Evolutionary conservation across 768 basidiomycete species (phyloP).

Genomic region (Podaxis carcinomalis): DNA sequence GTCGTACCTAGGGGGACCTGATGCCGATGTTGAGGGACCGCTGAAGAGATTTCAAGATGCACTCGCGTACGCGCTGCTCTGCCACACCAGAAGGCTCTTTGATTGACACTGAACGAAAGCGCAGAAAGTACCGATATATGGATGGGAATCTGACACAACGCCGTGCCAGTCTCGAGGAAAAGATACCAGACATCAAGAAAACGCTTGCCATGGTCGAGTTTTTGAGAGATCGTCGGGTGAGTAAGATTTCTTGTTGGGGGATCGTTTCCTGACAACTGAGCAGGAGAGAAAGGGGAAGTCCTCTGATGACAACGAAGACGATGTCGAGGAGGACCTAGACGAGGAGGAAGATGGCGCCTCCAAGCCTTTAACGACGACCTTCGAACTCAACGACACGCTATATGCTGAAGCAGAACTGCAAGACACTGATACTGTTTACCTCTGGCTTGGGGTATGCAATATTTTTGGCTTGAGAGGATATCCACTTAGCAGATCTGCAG

Average conservation of each 20-base stretch:
- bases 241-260: conserved; percentile 16
- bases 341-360: conserved; percentile 48
- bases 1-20: conserved; percentile 75
- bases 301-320: conserved; percentile 23
- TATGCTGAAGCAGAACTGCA: conserved; percentile 89
- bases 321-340: conserved; percentile 50
- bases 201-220: conserved; percentile 88
- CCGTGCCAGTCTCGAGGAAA: conserved; percentile 76
- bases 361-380: conserved; percentile 74
- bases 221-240: conserved; percentile 66
- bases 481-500: conserved; percentile 33
- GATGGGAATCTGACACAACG: conserved; percentile 80
- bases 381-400: conserved; percentile 94
- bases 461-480: neutral
- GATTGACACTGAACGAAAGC: conserved; percentile 31
- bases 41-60: conserved; percentile 88
- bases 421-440: conserved; percentile 82
- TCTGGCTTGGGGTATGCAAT: conserved; percentile 89
- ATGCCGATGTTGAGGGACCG: conserved; percentile 72
- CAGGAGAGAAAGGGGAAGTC: conserved; percentile 59
- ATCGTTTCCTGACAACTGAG: conserved; percentile 1
- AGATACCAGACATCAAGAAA: conserved; percentile 95
- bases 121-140: conserved; percentile 99
- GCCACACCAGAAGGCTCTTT: conserved; percentile 14
- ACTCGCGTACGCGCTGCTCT: conserved; percentile 67